These are phyloP conservation scores for Emmonsiellopsis sp. DNA, from an alignment of 2,329 filamentous ascomycete species.

Conservation along the genomic window DNA sequence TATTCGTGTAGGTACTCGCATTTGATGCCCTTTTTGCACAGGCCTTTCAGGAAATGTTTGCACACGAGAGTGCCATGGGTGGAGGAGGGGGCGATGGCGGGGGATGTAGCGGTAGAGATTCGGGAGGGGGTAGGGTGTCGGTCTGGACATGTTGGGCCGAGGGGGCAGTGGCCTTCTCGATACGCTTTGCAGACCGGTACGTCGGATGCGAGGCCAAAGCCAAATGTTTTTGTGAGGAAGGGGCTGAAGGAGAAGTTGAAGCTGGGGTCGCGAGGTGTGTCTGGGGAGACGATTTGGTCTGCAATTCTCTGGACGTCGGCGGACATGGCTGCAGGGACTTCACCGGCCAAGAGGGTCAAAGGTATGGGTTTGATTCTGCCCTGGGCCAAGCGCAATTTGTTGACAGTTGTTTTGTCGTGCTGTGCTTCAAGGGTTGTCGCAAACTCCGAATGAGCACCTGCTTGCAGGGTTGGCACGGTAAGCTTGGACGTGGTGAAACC, in stretches of 20 bases:
- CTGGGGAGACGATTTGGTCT: slow-evolving; percentile 26
- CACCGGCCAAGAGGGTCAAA: not conserved
- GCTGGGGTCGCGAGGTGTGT: slow-evolving; percentile 26
- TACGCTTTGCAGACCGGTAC: slow-evolving; percentile 80
- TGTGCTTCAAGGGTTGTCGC: not conserved
- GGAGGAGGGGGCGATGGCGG: slow-evolving; percentile 32
- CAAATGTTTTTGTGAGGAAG: slow-evolving; percentile 74
- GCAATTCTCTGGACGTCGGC: slow-evolving; percentile 25
- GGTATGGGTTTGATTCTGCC: not conserved
- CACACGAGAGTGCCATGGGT: slow-evolving; percentile 62
- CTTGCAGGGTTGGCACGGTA: not conserved
- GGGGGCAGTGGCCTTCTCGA: slow-evolving; percentile 74
- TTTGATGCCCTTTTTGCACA: slow-evolving; percentile 94
- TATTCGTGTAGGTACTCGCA: slow-evolving; percentile 99
- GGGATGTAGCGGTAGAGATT: slow-evolving; percentile 35
- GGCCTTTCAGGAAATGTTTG: slow-evolving; percentile 95
- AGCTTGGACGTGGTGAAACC: not conserved
- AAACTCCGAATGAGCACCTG: not conserved
- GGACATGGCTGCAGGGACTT: slow-evolving; percentile 18
- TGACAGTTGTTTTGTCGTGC: not conserved
- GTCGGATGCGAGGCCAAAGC: slow-evolving; percentile 71
- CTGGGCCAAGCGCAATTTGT: not conserved
- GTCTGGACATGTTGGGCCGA: slow-evolving; percentile 76
- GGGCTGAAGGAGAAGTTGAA: slow-evolving; percentile 71
- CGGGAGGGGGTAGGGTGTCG: slow-evolving; percentile 55